phyloP scores from a whole-genome alignment of 495 filamentous ascomycete species.

The Amorphotheca resinae region DNA sequence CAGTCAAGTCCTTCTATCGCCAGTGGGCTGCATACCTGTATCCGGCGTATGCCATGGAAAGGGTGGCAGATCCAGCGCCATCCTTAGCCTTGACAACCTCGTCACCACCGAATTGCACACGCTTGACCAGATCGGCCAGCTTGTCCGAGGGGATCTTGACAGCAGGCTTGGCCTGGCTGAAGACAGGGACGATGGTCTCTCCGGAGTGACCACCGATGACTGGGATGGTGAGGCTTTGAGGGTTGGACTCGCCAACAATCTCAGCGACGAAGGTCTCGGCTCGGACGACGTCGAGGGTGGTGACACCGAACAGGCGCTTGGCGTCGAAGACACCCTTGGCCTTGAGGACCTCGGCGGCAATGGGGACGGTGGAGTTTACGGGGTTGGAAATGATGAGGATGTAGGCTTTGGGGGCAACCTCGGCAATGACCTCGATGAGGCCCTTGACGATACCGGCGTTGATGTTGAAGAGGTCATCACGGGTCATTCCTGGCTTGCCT shows the following conservation, averaged over 20 bases:
- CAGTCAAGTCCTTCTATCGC: slow-evolving; percentile 1
- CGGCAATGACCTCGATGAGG: slow-evolving; percentile 71
- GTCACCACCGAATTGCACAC: slow-evolving; percentile 97
- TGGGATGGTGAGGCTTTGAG: slow-evolving; percentile 64
- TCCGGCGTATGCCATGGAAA: slow-evolving; percentile 96
- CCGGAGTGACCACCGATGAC: slow-evolving; percentile 96
- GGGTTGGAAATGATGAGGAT: slow-evolving; percentile 97
- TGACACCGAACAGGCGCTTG: slow-evolving; percentile 92
- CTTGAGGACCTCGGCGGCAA: slow-evolving; percentile 94
- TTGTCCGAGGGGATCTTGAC: slow-evolving; percentile 78
- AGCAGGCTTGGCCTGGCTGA: slow-evolving; percentile 73
- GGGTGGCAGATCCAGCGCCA: slow-evolving; percentile 92
- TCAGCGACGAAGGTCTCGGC: slow-evolving; percentile 92
- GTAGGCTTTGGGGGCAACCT: slow-evolving; percentile 81
- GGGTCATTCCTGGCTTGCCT: slow-evolving; percentile 99
- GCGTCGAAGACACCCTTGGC: slow-evolving; percentile 83
- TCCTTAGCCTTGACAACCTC: slow-evolving; percentile 99
- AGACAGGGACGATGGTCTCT: slow-evolving; percentile 93
- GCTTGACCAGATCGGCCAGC: slow-evolving; percentile 74
- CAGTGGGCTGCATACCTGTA: slow-evolving; percentile 48
- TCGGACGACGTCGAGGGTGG: slow-evolving; percentile 93
- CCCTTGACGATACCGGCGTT: slow-evolving; percentile 90
- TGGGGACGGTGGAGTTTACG: slow-evolving; percentile 97
- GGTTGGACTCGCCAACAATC: slow-evolving; percentile 68
- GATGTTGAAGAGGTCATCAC: slow-evolving; percentile 98